phyloP scores from a whole-genome alignment of 2,329 filamentous ascomycete genomes.

The Diaporthe eres region DNA sequence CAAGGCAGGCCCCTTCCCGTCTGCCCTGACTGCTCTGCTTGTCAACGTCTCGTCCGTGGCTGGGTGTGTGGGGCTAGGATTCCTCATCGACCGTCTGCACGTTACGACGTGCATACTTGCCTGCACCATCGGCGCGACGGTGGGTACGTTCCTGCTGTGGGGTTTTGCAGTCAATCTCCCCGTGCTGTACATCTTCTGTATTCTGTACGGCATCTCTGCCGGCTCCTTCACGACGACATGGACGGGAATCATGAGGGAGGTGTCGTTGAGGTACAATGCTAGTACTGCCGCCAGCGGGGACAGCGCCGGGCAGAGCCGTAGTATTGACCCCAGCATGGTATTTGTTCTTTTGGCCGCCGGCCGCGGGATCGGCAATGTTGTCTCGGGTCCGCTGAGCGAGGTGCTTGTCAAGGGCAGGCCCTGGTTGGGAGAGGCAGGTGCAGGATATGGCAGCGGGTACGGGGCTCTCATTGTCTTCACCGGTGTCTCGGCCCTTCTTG shows the following conservation, averaged over 20 bases:
- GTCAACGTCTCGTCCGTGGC: constrained; percentile 72
- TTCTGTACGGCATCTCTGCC: constrained; percentile 76
- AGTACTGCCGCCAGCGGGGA: constrained; percentile 41
- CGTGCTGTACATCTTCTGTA: constrained; percentile 70
- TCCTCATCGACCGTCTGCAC: constrained; percentile 66
- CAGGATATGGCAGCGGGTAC: constrained; percentile 65
- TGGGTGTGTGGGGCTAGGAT: constrained; percentile 71
- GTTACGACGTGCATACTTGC: constrained; percentile 68
- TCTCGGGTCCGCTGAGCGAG: constrained; percentile 69
- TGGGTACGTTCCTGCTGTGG: constrained; percentile 73
- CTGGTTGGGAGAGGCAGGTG: constrained; percentile 56
- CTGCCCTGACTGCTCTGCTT: constrained; percentile 70
- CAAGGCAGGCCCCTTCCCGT: constrained; percentile 57
- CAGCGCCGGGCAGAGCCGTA: constrained; percentile 37
- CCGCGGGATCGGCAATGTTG: constrained; percentile 72
- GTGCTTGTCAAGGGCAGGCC: constrained; percentile 61
- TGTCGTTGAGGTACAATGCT: constrained; percentile 46
- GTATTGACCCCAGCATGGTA: constrained; percentile 65
- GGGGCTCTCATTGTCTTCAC: constrained; percentile 69
- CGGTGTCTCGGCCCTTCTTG: constrained; percentile 64
- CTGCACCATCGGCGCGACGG: constrained; percentile 67
- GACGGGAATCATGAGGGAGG: constrained; percentile 67
- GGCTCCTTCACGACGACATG: constrained; percentile 75
- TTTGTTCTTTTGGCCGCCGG: constrained; percentile 70
- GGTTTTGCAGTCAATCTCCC: constrained; percentile 67